Evolutionary conservation across 139 green algal genomes (phyloP).

Genomic region (Astrephomene gubernaculifera): DNA sequence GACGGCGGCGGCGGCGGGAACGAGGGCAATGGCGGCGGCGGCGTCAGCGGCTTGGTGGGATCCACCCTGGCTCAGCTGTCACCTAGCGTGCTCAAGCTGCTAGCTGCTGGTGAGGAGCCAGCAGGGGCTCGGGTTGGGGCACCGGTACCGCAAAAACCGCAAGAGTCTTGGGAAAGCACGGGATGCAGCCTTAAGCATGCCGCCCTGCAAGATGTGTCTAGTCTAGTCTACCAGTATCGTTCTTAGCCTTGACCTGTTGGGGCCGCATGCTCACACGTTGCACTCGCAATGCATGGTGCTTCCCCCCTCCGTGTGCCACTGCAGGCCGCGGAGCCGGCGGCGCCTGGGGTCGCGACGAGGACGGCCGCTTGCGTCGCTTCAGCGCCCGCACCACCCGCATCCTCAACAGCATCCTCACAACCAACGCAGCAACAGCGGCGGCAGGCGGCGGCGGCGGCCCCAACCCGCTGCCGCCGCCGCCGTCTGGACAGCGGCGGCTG

Average conservation of each 20-base stretch:
- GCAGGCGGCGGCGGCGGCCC: background rate
- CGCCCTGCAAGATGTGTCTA: too few species aligned
- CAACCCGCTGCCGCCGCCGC: background rate
- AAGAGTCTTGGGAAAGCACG: too few species aligned
- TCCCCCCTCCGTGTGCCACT: too few species aligned
- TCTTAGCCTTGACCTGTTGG: too few species aligned
- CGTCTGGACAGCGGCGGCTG: background rate
- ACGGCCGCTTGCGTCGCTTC: slow-evolving; percentile 38
- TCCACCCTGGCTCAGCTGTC: slow-evolving; percentile 31
- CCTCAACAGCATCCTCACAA: slow-evolving; percentile 31
- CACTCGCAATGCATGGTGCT: too few species aligned
- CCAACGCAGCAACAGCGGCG: background rate
- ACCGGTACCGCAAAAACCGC: too few species aligned
- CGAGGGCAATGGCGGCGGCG: background rate
- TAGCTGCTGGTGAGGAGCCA: background rate
- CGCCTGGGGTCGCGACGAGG: slow-evolving; percentile 28
- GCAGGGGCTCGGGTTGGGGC: too few species aligned
- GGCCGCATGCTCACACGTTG: too few species aligned
- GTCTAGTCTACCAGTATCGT: too few species aligned
- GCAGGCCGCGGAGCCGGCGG: background rate
- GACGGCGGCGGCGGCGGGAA: background rate
- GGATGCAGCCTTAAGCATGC: too few species aligned
- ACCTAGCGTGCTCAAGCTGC: slow-evolving; percentile 28
- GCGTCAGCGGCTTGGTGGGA: background rate
- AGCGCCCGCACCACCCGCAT: slow-evolving; percentile 37